A percentile compares a stretch with the other conserved stretches of the same genome.
Conservation (phyloP, 2,329 filamentous ascomycete genomes). For the Raffaelea ambrosiae region DNA sequence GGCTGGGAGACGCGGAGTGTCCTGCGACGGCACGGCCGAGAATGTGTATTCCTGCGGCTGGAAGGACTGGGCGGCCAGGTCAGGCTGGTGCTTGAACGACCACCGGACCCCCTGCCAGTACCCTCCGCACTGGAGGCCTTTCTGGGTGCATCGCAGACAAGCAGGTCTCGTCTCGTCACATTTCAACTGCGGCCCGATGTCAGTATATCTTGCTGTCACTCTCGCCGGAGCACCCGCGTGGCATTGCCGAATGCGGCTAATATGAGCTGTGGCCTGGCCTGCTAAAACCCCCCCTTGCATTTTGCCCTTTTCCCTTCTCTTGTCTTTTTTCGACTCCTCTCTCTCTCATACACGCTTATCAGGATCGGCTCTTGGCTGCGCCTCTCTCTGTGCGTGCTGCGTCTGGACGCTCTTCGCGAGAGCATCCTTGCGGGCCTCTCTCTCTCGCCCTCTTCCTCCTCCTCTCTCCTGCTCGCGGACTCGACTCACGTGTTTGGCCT, state of each 20-base stretch:
- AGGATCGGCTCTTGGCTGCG: no score
- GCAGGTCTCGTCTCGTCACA: conserved; percentile 20
- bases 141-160: conserved; percentile 17
- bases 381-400: no score
- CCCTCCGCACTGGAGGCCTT: conserved; percentile 18
- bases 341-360: no score
- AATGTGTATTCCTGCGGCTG: not conserved
- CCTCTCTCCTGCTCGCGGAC: no score
- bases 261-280: no score
- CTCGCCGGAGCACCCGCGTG: no score
- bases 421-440: not conserved
- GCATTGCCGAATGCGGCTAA: no score
- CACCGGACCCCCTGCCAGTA: conserved; percentile 25
- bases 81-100: conserved; percentile 29
- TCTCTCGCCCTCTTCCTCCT: not conserved
- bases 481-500: conserved; percentile 6
- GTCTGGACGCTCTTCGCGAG: no score
- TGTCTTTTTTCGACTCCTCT: not conserved
- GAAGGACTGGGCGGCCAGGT: not conserved
- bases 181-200: conserved; percentile 16
- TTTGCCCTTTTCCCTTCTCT: not conserved
- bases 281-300: no score
- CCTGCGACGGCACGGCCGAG: no score
- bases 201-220: not conserved
- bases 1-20: no score